These are phyloP conservation scores for Botryotinia narcissicola DNA, from an alignment of 2,329 filamentous ascomycete species.

Conservation along the genomic window DNA sequence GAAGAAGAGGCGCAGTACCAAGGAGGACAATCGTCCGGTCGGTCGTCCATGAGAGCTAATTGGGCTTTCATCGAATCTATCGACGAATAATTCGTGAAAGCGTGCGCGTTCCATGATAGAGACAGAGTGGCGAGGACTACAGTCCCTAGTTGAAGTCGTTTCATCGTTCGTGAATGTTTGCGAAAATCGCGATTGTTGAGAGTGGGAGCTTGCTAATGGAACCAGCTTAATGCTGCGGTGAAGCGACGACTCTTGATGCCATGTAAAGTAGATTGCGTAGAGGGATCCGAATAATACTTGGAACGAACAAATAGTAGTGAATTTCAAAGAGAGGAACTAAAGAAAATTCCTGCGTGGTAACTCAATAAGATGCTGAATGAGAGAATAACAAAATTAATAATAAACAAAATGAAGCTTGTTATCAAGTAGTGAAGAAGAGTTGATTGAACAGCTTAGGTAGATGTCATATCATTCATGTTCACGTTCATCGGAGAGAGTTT, in stretches of 20 bases:
- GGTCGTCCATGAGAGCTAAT: conserved; percentile 68
- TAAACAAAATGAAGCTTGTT: conserved; percentile 3
- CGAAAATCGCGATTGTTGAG: conserved; percentile 20
- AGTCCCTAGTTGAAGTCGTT: conserved; percentile 27
- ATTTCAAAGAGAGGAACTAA: background rate
- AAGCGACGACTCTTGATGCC: conserved; percentile 16
- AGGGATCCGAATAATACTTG: background rate
- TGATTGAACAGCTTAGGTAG: background rate
- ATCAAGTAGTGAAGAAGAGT: background rate
- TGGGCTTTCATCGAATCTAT: conserved; percentile 61
- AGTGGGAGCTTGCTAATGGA: conserved; percentile 21
- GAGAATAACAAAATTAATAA: background rate
- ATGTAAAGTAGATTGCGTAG: background rate
- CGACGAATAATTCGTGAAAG: conserved; percentile 56
- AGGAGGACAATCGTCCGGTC: conserved; percentile 75
- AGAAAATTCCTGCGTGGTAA: background rate
- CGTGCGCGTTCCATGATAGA: conserved; percentile 44
- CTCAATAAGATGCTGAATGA: background rate
- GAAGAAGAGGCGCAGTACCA: conserved; percentile 51
- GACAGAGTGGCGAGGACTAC: conserved; percentile 39
- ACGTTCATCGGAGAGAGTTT: background rate
- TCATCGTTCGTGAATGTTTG: conserved; percentile 27
- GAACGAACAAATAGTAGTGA: background rate
- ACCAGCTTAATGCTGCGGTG: conserved; percentile 21
- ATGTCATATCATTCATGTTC: background rate